A percentile compares a stretch with the other conserved stretches of the same genome.
phyloP scores from a whole-genome alignment of 257 asterid genomes.

The Oldenlandia corymbosa region DNA sequence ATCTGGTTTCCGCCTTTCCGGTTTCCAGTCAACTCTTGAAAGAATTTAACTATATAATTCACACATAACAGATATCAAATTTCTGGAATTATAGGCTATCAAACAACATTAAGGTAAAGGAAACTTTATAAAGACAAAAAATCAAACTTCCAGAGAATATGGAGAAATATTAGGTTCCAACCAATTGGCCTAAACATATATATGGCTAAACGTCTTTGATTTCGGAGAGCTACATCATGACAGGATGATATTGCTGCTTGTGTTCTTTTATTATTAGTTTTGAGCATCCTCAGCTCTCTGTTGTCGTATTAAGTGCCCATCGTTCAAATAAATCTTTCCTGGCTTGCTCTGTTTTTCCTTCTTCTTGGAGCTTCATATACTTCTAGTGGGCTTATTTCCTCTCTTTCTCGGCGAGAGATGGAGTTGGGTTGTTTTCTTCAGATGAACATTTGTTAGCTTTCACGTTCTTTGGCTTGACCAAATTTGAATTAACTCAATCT shows the following conservation, averaged over 20 bases:
- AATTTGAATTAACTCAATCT: conserved; percentile 80
- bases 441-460: conserved; percentile 81
- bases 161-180: neutral
- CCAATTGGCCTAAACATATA: conserved; percentile 1
- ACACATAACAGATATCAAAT: neutral
- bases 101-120: neutral
- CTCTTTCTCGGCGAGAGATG: conserved; percentile 90
- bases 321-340: conserved; percentile 97
- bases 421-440: conserved; percentile 88
- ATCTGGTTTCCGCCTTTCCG: no score
- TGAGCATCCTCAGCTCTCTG: conserved; percentile 91
- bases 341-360: conserved; percentile 94
- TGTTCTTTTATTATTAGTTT: conserved; percentile 90
- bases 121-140: neutral
- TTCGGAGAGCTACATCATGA: neutral
- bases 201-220: neutral
- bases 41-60: neutral
- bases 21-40: no score
- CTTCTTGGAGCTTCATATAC: conserved; percentile 97
- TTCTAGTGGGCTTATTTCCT: conserved; percentile 84
- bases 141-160: neutral
- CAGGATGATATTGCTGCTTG: conserved; percentile 15
- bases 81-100: neutral
- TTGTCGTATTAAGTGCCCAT: conserved; percentile 74
- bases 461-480: conserved; percentile 69